phyloP scores from a whole-genome alignment of 208 protist species.

The Tetramitus jugosus region DNA sequence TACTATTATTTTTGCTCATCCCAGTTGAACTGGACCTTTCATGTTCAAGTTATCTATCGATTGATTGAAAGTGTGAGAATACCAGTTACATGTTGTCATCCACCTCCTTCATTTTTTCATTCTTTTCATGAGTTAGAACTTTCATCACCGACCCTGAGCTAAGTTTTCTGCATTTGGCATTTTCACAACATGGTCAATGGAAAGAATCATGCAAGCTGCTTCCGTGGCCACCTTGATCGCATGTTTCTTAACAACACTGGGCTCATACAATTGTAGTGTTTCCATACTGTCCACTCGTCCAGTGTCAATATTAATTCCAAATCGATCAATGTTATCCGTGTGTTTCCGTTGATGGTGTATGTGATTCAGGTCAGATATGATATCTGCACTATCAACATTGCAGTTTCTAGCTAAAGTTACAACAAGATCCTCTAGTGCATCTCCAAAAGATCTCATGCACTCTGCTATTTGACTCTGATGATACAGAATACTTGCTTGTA shows the following conservation, averaged over 20 bases:
- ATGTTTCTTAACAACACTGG: conserved; percentile 95
- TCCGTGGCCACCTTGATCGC: conserved; percentile 96
- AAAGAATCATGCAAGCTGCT: conserved; percentile 98
- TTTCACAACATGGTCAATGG: conserved; percentile 98
- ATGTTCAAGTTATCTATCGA: no score
- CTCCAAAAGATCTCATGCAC: conserved; percentile 80
- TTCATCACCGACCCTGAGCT: no score
- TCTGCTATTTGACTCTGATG: no score
- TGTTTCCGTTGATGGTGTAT: not conserved
- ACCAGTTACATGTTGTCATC: no score
- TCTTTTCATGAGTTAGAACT: no score
- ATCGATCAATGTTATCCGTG: conserved; percentile 65
- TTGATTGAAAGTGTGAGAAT: no score
- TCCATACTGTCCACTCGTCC: conserved; percentile 95
- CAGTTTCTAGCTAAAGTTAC: conserved; percentile 96
- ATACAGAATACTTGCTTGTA: not conserved
- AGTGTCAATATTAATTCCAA: conserved; percentile 95
- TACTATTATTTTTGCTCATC: no score
- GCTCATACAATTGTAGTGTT: conserved; percentile 97
- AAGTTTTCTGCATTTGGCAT: conserved; percentile 60
- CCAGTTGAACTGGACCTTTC: no score
- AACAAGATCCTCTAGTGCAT: conserved; percentile 98
- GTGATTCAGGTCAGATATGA: not conserved
- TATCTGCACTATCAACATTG: conserved; percentile 52
- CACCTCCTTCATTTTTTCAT: no score